phyloP scores from a whole-genome alignment of 179 eudicot genomes.

The Silene noctiflora region DNA sequence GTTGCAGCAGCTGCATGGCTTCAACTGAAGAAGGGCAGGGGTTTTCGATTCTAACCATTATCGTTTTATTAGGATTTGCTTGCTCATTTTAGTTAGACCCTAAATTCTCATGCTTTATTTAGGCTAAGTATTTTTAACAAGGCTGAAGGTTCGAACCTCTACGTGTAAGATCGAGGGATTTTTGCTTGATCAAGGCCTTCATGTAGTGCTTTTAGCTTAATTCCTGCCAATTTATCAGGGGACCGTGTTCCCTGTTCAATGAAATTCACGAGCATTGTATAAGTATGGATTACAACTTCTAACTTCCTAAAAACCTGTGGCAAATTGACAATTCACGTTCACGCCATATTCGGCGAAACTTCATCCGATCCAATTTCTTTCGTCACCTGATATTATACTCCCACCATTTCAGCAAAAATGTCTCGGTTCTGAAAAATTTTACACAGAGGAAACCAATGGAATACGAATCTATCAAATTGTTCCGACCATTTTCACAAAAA shows the following conservation, averaged over 20 bases:
- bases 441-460: too few relatives aligned
- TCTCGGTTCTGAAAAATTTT: too few relatives aligned
- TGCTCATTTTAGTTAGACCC: not conserved
- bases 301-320: not conserved
- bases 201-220: not conserved
- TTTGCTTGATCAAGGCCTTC: not conserved
- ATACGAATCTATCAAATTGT: too few relatives aligned
- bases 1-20: slow-evolving; percentile 78
- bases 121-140: not conserved
- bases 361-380: too few relatives aligned
- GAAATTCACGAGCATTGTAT: not conserved
- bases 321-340: too few relatives aligned
- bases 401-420: too few relatives aligned
- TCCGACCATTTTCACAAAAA: too few relatives aligned
- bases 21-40: slow-evolving; percentile 31
- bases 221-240: not conserved
- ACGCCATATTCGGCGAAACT: too few relatives aligned
- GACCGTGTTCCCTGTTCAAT: not conserved
- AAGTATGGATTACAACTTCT: not conserved
- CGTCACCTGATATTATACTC: too few relatives aligned
- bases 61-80: too few relatives aligned
- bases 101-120: slow-evolving; percentile 1
- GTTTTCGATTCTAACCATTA: slow-evolving; percentile 35
- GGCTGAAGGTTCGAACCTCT: not conserved
- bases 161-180: not conserved